Evolutionary conservation across 768 basidiomycete species (phyloP).

Genomic region (Mrakia gelida): DNA sequence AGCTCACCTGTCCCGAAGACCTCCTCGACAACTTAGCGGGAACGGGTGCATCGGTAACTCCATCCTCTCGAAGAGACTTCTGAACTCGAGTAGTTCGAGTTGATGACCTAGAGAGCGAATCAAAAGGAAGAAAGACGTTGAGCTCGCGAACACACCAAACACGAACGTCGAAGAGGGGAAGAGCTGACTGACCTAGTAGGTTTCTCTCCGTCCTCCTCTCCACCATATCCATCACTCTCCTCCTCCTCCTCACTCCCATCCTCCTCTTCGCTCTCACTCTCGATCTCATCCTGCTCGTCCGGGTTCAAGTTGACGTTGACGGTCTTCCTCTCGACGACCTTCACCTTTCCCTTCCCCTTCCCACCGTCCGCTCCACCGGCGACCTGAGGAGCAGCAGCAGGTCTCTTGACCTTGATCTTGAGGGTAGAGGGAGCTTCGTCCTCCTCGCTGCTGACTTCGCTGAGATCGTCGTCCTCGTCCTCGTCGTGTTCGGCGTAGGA

Average conservation of each 20-base stretch:
- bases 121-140: background rate
- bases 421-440: background rate
- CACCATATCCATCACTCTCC: background rate
- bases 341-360: background rate
- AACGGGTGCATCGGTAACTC: background rate
- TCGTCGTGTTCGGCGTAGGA: constrained; percentile 7
- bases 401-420: constrained; percentile 5
- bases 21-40: background rate
- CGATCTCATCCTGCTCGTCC: constrained; percentile 4
- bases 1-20: background rate
- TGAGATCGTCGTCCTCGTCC: background rate
- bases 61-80: constrained; percentile 4
- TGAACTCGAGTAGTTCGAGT: background rate
- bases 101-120: background rate
- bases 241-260: constrained; percentile 5
- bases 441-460: background rate
- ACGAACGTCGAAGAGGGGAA: no score
- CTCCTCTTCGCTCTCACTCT: constrained; percentile 1
- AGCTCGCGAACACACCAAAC: no score
- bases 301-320: background rate
- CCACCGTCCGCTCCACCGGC: background rate
- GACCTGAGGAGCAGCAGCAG: background rate
- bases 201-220: background rate
- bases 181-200: background rate
- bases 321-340: background rate